These are phyloP conservation scores for Penicillium canescens DNA, from an alignment of 495 filamentous ascomycete species.

Conservation along the genomic window DNA sequence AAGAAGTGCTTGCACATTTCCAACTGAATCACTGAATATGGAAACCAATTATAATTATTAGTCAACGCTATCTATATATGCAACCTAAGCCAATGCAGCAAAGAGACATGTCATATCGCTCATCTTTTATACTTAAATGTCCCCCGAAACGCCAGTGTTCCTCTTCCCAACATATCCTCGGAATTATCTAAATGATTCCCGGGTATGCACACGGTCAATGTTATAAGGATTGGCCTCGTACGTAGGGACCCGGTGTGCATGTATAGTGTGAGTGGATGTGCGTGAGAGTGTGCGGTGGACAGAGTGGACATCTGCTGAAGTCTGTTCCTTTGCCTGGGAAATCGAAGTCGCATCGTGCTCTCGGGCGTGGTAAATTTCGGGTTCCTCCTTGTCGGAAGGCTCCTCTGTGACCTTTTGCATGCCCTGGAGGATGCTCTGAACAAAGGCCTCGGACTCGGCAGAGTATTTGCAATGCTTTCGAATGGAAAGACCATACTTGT, in stretches of 20 bases:
- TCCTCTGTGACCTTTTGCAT: neutral
- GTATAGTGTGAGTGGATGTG: constrained; percentile 17
- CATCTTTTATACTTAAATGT: neutral
- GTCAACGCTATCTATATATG: constrained; percentile 4
- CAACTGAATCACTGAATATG: neutral
- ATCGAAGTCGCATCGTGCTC: constrained; percentile 8
- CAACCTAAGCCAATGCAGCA: neutral
- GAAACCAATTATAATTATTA: constrained; percentile 4
- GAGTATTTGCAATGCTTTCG: constrained; percentile 69
- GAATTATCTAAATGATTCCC: constrained; percentile 26
- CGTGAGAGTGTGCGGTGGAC: constrained; percentile 14
- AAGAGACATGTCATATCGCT: neutral
- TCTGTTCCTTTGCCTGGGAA: constrained; percentile 9
- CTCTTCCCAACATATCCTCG: neutral
- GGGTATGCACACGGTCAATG: constrained; percentile 32
- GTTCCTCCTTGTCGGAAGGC: neutral
- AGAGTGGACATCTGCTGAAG: constrained; percentile 2
- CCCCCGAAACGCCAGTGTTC: neutral
- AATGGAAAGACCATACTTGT: constrained; percentile 63
- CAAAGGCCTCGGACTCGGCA: constrained; percentile 39
- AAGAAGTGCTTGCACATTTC: too few relatives aligned
- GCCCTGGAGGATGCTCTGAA: constrained; percentile 21
- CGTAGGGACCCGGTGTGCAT: constrained; percentile 17
- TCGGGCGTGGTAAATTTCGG: constrained; percentile 9
- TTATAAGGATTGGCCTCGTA: constrained; percentile 34